A percentile compares a stretch with the other conserved stretches of the same genome.
phyloP scores from a whole-genome alignment of 768 basidiomycete species.

The Psilocybe sp. region DNA sequence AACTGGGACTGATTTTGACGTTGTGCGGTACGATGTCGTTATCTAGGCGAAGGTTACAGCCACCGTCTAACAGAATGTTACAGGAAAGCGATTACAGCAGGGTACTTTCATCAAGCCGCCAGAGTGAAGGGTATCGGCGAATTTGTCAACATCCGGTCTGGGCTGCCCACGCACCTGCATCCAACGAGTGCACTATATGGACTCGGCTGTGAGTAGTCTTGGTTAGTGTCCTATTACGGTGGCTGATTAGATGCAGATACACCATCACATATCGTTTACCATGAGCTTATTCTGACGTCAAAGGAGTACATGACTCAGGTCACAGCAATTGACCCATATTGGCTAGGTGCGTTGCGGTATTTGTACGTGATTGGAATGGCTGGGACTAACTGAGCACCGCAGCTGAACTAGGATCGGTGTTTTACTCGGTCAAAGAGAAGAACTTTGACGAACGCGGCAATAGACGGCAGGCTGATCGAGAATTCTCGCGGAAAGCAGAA shows the following conservation, averaged over 20 bases:
- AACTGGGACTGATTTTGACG: slow-evolving; percentile 92
- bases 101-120: slow-evolving; percentile 99
- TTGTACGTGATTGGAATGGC: neutral
- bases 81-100: slow-evolving; percentile 95
- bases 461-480: slow-evolving; percentile 75
- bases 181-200: slow-evolving; percentile 97
- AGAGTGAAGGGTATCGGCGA: slow-evolving; percentile 98
- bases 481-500: slow-evolving; percentile 90
- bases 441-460: slow-evolving; percentile 90
- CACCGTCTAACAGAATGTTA: slow-evolving; percentile 1
- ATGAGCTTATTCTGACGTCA: slow-evolving; percentile 92
- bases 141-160: slow-evolving; percentile 96
- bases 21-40: slow-evolving; percentile 51
- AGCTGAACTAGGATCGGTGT: slow-evolving; percentile 95
- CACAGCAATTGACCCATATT: slow-evolving; percentile 96
- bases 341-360: slow-evolving; percentile 68
- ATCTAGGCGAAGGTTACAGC: slow-evolving; percentile 1
- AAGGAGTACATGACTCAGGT: slow-evolving; percentile 99
- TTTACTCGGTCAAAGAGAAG: slow-evolving; percentile 97
- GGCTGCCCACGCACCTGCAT: slow-evolving; percentile 91
- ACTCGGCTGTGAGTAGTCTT: slow-evolving; percentile 72
- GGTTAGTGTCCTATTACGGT: neutral
- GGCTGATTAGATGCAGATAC: slow-evolving; percentile 57
- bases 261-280: slow-evolving; percentile 95
- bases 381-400: slow-evolving; percentile 5